Evolutionary conservation across 495 filamentous ascomycete species (phyloP), one percentile per base, ranked within the genome.

Genomic region (Astrothelium subdiscretum): DNA sequence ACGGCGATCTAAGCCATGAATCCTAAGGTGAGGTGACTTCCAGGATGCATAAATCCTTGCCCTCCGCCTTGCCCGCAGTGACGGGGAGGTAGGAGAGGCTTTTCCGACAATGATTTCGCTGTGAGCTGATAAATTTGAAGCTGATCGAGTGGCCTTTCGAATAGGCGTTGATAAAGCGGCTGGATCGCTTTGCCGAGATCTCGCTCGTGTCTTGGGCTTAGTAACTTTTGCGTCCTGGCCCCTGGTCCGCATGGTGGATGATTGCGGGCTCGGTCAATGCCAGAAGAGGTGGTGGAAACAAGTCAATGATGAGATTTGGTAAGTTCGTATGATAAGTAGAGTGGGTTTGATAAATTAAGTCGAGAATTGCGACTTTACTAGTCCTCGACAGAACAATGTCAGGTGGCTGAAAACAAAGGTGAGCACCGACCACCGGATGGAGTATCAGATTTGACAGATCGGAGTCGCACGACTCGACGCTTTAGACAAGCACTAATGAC

Each of bases 51-150:
- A 26, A 26, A 59, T 31, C 29, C 48, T 54, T 29, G 13, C 35
- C 2, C n/a, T 32, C 11, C 35, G 57, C 26, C 57, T 3, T 26
- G 57, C 12, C 20, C 48, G 48, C 15, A 54, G 20, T 8, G 48
- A 54, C 15, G 57, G 35, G 20, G 57, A 42, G 18, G 57, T 59
- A 4, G 31, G 31, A 15, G 57, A 59, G 8, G 57, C 31, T 59
- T 59, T 59, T 2, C 57, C 57, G 35, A 35, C 57, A 42, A 59
- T 42, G 35, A 59, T 35, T 54, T 54, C 48, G 26, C 31, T 59
- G 27, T 59, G 57, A 32, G 31, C 57, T 3, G 31, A 59, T n/a
- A 59, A 59, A 59, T 42, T 59, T 3, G 57, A 59, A 15, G 57
- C 31, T 24, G 57, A 59, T 35, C 57, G 57, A 15, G 57, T 59